A percentile compares a stretch with the other conserved stretches of the same genome.
Evolutionary conservation across 139 green algal species (phyloP).

Genomic region (Coccomyxa sp.): DNA sequence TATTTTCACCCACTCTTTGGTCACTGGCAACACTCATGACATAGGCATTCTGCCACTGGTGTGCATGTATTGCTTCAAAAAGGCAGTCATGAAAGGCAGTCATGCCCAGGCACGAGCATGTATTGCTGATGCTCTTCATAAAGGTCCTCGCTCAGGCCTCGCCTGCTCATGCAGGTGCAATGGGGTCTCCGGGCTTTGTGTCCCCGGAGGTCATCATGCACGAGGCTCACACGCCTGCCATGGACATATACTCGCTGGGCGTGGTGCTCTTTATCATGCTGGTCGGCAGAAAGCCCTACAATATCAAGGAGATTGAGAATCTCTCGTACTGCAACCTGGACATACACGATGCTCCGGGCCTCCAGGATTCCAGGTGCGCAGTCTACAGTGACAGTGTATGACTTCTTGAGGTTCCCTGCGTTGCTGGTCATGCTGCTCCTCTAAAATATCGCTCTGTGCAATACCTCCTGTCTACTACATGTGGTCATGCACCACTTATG

Average conservation of each 20-base stretch:
- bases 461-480: too few species aligned
- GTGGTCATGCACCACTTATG: too few species aligned
- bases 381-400: background rate
- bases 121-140: too few species aligned
- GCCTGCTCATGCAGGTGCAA: constrained; percentile 20
- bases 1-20: too few species aligned
- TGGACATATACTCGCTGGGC: constrained; percentile 50
- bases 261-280: constrained; percentile 52
- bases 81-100: too few species aligned
- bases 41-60: too few species aligned
- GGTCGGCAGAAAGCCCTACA: constrained; percentile 52
- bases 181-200: constrained; percentile 52
- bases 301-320: constrained; percentile 38
- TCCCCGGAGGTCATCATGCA: constrained; percentile 38
- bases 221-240: constrained; percentile 29
- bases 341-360: constrained; percentile 32
- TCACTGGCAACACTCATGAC: too few species aligned
- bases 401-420: background rate
- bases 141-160: too few species aligned
- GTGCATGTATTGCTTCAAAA: too few species aligned
- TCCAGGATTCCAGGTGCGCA: constrained; percentile 34
- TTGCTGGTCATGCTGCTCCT: too few species aligned
- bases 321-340: constrained; percentile 32
- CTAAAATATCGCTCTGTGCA: too few species aligned
- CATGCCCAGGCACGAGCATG: too few species aligned